Evolutionary conservation across 2,329 filamentous ascomycete species (phyloP).

Genomic region (Cordyceps farinosa): DNA sequence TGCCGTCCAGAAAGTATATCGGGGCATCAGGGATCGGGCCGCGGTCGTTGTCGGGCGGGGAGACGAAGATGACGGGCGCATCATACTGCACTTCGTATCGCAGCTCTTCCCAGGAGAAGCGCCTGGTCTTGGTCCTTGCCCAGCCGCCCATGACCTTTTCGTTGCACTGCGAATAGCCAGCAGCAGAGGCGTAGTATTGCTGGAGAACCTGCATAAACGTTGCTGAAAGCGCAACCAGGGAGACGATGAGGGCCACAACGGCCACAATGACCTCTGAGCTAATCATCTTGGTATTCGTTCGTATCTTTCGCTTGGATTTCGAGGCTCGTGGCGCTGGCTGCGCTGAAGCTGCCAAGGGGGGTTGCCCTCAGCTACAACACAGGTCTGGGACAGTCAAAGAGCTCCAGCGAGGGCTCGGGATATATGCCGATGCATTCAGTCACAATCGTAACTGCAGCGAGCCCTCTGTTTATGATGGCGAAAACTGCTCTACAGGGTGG

Average conservation of each 20-base stretch:
- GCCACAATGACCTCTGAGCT: constrained; percentile 37
- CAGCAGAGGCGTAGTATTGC: constrained; percentile 48
- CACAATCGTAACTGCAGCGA: neutral
- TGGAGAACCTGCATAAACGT: constrained; percentile 47
- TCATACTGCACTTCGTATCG: constrained; percentile 50
- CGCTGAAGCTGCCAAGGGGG: neutral
- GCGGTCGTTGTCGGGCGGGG: constrained; percentile 37
- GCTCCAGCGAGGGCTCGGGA: neutral
- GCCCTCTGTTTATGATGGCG: neutral
- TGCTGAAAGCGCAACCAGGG: constrained; percentile 43
- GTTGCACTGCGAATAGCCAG: constrained; percentile 47
- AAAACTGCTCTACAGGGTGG: neutral
- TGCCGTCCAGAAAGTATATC: constrained; percentile 40
- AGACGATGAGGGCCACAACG: constrained; percentile 44
- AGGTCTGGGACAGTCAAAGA: neutral
- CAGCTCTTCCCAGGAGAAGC: constrained; percentile 41
- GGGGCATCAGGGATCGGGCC: constrained; percentile 33
- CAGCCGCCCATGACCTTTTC: constrained; percentile 47
- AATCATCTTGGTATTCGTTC: neutral
- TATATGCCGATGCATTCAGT: neutral
- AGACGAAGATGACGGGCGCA: constrained; percentile 49
- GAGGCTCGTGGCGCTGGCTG: neutral
- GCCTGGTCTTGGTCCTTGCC: constrained; percentile 38
- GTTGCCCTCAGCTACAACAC: neutral
- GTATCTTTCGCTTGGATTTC: neutral